A percentile compares a stretch with the other conserved stretches of the same genome.
Conservation (phyloP, 768 basidiomycete species). For the Porpolomopsis calyptriformis region DNA sequence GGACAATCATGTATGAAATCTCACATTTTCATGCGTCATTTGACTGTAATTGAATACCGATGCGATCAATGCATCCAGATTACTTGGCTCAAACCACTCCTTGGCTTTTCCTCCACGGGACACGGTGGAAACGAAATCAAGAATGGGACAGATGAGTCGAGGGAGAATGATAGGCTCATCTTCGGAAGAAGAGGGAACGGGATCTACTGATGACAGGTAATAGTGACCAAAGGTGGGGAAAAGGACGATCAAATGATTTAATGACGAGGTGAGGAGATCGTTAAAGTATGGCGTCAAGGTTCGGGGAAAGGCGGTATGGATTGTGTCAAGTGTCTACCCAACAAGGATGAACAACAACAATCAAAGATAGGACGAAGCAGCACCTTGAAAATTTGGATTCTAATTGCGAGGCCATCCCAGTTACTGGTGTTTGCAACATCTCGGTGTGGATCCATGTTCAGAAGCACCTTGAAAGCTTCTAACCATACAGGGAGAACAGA, state of each 20-base stretch:
- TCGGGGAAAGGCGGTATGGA: constrained; percentile 75
- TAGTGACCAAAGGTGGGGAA: constrained; percentile 51
- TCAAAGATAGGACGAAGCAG: constrained; percentile 8
- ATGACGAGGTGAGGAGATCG: constrained; percentile 46
- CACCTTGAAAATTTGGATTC: constrained; percentile 82
- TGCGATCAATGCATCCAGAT: constrained; percentile 40
- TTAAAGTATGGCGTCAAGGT: constrained; percentile 53
- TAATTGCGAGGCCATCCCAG: constrained; percentile 77
- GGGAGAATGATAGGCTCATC: constrained; percentile 68
- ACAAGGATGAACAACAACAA: background rate
- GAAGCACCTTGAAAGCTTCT: constrained; percentile 74
- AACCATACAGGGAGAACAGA: constrained; percentile 85
- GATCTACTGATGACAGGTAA: constrained; percentile 47
- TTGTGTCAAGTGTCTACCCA: constrained; percentile 62
- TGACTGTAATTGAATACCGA: constrained; percentile 63
- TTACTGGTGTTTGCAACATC: constrained; percentile 50
- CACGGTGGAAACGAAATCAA: constrained; percentile 69
- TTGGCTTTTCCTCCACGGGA: constrained; percentile 55
- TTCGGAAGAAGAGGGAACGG: constrained; percentile 57
- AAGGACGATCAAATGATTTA: constrained; percentile 48
- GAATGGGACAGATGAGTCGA: constrained; percentile 63
- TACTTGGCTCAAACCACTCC: constrained; percentile 48
- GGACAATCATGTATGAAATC: background rate
- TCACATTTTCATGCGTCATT: constrained; percentile 84
- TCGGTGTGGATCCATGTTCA: constrained; percentile 49